Base-by-base conservation (phyloP, 2,329 filamentous ascomycete species). In the Dothideomycetes sp. region DNA sequence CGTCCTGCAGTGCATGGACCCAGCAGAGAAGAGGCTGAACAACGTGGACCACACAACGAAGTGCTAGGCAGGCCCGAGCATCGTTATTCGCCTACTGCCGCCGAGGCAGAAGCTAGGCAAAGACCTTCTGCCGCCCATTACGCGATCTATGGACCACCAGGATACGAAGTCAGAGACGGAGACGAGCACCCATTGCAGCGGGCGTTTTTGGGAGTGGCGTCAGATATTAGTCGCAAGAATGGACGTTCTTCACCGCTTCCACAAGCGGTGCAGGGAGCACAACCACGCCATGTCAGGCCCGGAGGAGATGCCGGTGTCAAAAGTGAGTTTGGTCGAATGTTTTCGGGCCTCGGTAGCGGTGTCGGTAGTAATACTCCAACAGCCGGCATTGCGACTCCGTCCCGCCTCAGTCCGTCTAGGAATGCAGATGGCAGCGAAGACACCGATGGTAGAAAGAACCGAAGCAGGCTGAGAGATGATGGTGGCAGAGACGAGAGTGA, bases 241-340 rank as follows among this genome's bases (percentile, higher is more conserved):
- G 88, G 88, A 2, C 80, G 88, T 34, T 73, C 86, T 27, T 95
- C 89, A 7, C 89, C 89, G 2, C 67, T 95, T 12, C 89, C 89
- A 1, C 89, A 95, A 60, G 88, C 89, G 16, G 88, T 95, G 1
- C 88, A 95, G 57, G 89, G 89, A 16, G 88, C 84, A 1, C 88
- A 94, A 58, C 78, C 81, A 12, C 83, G 87, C 52, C 75, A 83
- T 27, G 74, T 83, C 39, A 84, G 83, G 3, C 84, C 86, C 5
- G 77, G 79, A 11, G 83, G 81, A 12, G 87, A 94, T 58, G 83
- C 86, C 9, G 83, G 83, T 30, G 94, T 95, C 55, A 94, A 95
- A 69, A 93, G 80, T 57, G 89, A 95, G 58, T 88, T 95, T 58
- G 88, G 88, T 19, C 80, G 86, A 47, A 94, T 95, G 72, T 95